Conservation (phyloP, 768 basidiomycete genomes). For the Suillus subluteus region DNA sequence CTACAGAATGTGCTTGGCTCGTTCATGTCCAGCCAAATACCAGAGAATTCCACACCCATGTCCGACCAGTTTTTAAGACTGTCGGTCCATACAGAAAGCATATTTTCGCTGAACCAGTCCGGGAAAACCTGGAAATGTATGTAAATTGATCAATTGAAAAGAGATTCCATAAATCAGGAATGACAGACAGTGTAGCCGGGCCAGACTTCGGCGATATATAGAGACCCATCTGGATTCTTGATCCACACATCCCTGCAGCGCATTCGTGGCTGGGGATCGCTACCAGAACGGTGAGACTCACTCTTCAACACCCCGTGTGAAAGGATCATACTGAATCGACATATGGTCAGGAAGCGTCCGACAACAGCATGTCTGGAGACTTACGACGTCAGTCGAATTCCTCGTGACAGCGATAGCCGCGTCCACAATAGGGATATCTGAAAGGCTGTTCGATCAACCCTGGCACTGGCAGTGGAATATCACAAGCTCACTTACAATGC, state of each 20-base stretch:
- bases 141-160: not conserved
- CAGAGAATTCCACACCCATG: constrained; percentile 58
- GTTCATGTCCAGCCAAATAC: constrained; percentile 75
- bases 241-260: constrained; percentile 62
- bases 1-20: constrained; percentile 68
- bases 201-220: constrained; percentile 79
- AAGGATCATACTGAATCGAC: constrained; percentile 59
- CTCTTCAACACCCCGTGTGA: constrained; percentile 60
- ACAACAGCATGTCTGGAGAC: constrained; percentile 23
- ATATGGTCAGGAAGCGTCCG: not conserved
- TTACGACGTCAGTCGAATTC: constrained; percentile 58
- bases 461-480: constrained; percentile 65
- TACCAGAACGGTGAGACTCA: constrained; percentile 34
- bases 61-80: constrained; percentile 58
- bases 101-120: constrained; percentile 61
- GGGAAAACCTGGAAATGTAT: constrained; percentile 49
- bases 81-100: constrained; percentile 63
- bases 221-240: constrained; percentile 72
- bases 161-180: not conserved
- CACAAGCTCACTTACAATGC: constrained; percentile 49
- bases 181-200: constrained; percentile 66
- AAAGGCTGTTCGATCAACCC: constrained; percentile 52
- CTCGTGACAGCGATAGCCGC: constrained; percentile 57
- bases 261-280: not conserved
- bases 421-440: constrained; percentile 67